Evolutionary conservation across 164 flowering plant genomes (phyloP).

Genomic region (Chimonanthus praecox): DNA sequence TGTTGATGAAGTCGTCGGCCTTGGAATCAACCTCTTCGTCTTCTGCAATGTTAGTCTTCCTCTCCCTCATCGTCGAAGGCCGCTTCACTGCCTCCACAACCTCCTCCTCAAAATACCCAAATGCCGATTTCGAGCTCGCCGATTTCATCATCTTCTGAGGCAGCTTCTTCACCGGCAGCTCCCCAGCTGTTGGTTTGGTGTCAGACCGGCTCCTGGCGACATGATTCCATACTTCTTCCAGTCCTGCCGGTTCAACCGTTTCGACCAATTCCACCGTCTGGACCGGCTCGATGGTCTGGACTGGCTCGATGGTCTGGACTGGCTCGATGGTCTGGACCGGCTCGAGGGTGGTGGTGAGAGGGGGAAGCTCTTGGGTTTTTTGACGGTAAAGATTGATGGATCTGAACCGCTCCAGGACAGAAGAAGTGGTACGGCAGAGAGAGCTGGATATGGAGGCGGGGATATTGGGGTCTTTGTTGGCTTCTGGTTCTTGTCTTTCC

Average conservation of each 20-base stretch:
- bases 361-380: conserved; percentile 13
- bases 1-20: conserved; percentile 58
- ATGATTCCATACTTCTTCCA: not conserved
- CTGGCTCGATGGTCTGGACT: not conserved
- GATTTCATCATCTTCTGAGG: conserved; percentile 29
- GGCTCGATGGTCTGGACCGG: not conserved
- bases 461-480: not conserved
- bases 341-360: not conserved
- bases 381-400: conserved; percentile 32
- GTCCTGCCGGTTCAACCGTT: not conserved
- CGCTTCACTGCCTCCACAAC: conserved; percentile 13
- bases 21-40: conserved; percentile 48
- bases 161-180: conserved; percentile 11
- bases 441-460: conserved; percentile 15
- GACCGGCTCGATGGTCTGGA: not conserved
- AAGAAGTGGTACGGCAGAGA: conserved; percentile 11
- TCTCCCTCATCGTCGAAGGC: conserved; percentile 22
- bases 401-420: conserved; percentile 34
- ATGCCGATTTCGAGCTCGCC: conserved; percentile 19
- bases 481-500: conserved; percentile 5
- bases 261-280: not conserved
- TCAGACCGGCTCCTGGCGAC: conserved; percentile 11
- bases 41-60: conserved; percentile 11
- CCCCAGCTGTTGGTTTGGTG: conserved; percentile 7
- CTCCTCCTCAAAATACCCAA: conserved; percentile 16